Percentiles rank a stretch among this genome's conserved stretches.
Evolutionary conservation across 495 filamentous ascomycete genomes (phyloP).

Genomic region (Aspergillus carlsbadensis): DNA sequence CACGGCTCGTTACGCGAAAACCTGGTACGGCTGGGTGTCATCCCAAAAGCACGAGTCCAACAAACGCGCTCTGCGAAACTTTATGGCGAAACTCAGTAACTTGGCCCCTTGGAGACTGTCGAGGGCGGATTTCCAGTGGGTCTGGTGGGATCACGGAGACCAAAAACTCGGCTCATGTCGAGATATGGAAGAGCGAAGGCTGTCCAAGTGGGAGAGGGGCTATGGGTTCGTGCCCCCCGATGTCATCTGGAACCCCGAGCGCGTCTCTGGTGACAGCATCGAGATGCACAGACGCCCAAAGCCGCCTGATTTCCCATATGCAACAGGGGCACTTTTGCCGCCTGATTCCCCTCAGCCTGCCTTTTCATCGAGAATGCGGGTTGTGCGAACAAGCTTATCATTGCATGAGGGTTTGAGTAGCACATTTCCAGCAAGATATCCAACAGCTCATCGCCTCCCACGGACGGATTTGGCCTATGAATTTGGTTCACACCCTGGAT

Average conservation of each 20-base stretch:
- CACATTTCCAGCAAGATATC: background rate
- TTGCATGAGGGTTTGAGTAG: background rate
- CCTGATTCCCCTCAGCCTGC: background rate
- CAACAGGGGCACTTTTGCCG: slow-evolving; percentile 10
- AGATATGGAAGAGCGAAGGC: slow-evolving; percentile 16
- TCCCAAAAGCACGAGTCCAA: slow-evolving; percentile 31
- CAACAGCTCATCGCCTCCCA: background rate
- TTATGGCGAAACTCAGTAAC: slow-evolving; percentile 17
- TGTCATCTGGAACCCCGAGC: slow-evolving; percentile 28
- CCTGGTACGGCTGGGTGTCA: slow-evolving; percentile 49
- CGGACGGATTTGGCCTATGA: background rate
- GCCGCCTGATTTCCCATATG: background rate
- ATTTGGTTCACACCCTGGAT: background rate
- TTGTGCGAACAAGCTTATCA: background rate
- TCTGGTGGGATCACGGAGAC: slow-evolving; percentile 44
- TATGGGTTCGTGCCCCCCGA: slow-evolving; percentile 27
- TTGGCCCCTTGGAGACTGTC: slow-evolving; percentile 39
- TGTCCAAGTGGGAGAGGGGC: slow-evolving; percentile 28
- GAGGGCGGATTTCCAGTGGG: slow-evolving; percentile 35
- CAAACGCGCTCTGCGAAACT: slow-evolving; percentile 25
- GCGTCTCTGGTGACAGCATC: background rate
- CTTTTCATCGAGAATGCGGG: background rate
- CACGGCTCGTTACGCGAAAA: slow-evolving; percentile 37
- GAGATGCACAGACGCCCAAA: background rate
- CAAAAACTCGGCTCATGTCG: slow-evolving; percentile 21